Base-by-base conservation (phyloP, 2,329 filamentous ascomycete genomes). In the Corinectria fuckeliana region DNA sequence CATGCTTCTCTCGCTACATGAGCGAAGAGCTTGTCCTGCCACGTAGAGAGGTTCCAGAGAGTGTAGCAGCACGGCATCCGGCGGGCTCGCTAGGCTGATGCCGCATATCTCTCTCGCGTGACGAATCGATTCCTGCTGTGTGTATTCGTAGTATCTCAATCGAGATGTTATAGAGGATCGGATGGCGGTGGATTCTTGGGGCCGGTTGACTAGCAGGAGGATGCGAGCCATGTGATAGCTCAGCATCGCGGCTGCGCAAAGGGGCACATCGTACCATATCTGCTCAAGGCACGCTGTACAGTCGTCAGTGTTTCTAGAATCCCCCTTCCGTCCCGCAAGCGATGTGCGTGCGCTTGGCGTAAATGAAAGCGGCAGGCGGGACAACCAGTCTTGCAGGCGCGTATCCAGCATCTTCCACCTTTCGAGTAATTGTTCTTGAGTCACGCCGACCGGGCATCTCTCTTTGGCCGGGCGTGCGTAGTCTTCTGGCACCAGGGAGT, bases 231-330 rank as follows among this genome's bases (percentile, higher is more conserved):
- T 88, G 66, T 89, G 84, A 64, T 88, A 89, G 58, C 81, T 82
- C 66, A 88, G 86, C 81, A 89, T 89, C 1, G 86, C 85, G 3
- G 86, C 86, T 0, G 84, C 85, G 72, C 86, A 90, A 79, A 89
- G 84, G 0, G 86, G 81, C 1, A 85, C 78, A 51, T 82, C 81
- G 71, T 87, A 88, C 86, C 87, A 90, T 13, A 88, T 80, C 68
- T 88, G 84, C 0, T 74, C 79, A 71, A 82, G 84, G 4, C 13
- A 38, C 4, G n/a, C 32, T 0, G 18, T 25, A 1, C 18, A 6
- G 16, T 58, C 61, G 6, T 34, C 57, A 10, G n/a, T 18, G 8
- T 1, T 56, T n/a, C 0, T 16, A 3, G 32, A 36, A n/a, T 3
- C 44, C 18, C 5, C 30, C 11, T 2, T 16, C n/a, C 1, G 48